Base-by-base conservation (phyloP, 352 stramenopile species). In the Pythium brassicae region DNA sequence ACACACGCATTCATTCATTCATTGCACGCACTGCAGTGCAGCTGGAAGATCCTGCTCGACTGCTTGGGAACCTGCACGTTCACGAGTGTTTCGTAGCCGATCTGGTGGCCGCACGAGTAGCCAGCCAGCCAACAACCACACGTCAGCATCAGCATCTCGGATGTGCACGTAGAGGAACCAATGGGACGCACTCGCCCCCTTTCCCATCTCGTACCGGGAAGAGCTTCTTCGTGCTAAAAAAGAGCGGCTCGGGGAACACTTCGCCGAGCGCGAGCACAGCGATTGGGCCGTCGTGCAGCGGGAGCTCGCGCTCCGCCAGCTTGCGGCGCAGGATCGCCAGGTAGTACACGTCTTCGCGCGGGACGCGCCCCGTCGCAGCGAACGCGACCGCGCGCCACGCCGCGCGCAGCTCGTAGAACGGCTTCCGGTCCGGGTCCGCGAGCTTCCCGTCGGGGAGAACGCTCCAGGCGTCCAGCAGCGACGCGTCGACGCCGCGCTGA, bases 221-320 rank as follows among this genome's bases (percentile, higher is more conserved):
- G 3, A 94, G 61, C 47, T 89, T 89, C 59, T 90, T 89, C 34
- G 69, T 74, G 23, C 73, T 90, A 55, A 84, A 87, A 63, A 86
- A 92, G 4, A 82, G 66, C 29, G 79, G 62, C 44, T 89, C 83
- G 3, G 81, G 76, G 14, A 86, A 54, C 2, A 88, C 62, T 8
- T 57, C 48, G 1, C 84, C 84, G 26, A 91, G 52, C 14, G 67
- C 40, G 19, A 72, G 8, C 9, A 94, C 76, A 15, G 63, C 54
- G 40, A 94, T 90, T 3, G 84, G 78, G 26, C 84, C 84, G 50
- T 94, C 82, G 29, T 76, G 56, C n/a, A 91, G 65, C 10, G 81
- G 78, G 34, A 90, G 52, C 25, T 70, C 67, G 26, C 54, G 20
- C 47, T 87, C 68, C 9, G 78, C 78, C n/a, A 94, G 15, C 50